These are phyloP conservation scores for Begonia masoniana DNA, from an alignment of 306 rosid genomes.

Conservation along the genomic window DNA sequence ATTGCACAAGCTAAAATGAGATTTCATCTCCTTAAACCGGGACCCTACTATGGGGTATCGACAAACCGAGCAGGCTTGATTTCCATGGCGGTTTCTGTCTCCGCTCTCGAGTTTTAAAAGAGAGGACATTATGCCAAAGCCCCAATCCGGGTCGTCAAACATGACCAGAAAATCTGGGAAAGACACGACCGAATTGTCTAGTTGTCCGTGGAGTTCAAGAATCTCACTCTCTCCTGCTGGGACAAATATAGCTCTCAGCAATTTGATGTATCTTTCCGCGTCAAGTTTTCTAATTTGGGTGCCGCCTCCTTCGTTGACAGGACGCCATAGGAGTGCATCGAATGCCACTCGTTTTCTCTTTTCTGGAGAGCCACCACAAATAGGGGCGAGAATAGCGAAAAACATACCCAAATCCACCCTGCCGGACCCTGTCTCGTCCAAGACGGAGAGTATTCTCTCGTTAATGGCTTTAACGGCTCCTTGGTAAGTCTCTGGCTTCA, in stretches of 20 bases:
- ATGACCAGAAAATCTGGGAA: conserved; percentile 69
- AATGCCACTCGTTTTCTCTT: conserved; percentile 80
- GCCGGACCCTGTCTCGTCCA: conserved; percentile 71
- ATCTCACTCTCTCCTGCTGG: conserved; percentile 62
- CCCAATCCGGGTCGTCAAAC: conserved; percentile 93
- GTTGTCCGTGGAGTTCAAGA: conserved; percentile 64
- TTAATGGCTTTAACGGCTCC: conserved; percentile 92
- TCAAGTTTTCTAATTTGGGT: conserved; percentile 50
- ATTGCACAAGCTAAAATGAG: conserved; percentile 79
- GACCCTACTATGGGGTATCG: conserved; percentile 84
- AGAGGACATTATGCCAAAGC: conserved; percentile 85
- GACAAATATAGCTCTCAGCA: conserved; percentile 64
- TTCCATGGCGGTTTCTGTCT: conserved; percentile 86
- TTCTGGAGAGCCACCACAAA: conserved; percentile 68
- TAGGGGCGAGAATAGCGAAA: conserved; percentile 82
- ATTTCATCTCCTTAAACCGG: conserved; percentile 77
- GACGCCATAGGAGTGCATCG: conserved; percentile 94
- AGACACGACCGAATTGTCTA: conserved; percentile 56
- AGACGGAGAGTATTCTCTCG: conserved; percentile 78
- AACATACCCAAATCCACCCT: conserved; percentile 91
- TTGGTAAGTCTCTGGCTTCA: conserved; percentile 93
- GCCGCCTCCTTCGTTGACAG: conserved; percentile 74
- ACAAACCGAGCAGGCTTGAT: conserved; percentile 65
- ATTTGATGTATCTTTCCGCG: conserved; percentile 53
- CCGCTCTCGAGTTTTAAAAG: conserved; percentile 77